A percentile compares a stretch with the other conserved stretches of the same genome.
Conservation (phyloP, 2,329 filamentous ascomycete genomes). For the Fusarium sp. region DNA sequence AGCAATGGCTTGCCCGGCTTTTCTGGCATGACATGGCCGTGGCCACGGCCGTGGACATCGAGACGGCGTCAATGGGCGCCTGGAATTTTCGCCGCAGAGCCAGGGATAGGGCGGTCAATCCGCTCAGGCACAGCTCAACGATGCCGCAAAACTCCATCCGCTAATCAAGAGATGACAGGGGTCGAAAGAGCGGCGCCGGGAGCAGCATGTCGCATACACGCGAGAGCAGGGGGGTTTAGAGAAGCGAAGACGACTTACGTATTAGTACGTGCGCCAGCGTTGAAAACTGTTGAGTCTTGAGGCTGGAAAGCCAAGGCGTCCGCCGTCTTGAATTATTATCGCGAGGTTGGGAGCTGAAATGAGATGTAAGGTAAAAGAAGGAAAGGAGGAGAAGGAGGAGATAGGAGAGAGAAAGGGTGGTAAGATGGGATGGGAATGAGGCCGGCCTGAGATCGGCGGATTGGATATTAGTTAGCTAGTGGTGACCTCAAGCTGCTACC, state of each 20-base stretch:
- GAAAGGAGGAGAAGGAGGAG: conserved; percentile 9
- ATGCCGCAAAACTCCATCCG: conserved; percentile 36
- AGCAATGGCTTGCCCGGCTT: conserved; percentile 31
- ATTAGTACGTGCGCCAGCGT: conserved; percentile 36
- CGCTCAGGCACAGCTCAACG: conserved; percentile 39
- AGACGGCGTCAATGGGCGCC: conserved; percentile 15
- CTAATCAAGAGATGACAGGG: conserved; percentile 42
- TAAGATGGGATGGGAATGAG: conserved; percentile 40
- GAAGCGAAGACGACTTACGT: conserved; percentile 38
- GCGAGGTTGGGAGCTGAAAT: conserved; percentile 29
- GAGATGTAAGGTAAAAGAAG: neutral
- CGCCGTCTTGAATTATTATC: conserved; percentile 9
- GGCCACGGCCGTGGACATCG: conserved; percentile 1
- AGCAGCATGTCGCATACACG: conserved; percentile 35
- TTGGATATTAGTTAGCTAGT: conserved; percentile 29
- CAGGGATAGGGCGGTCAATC: conserved; percentile 42
- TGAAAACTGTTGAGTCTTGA: conserved; percentile 26
- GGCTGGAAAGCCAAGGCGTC: neutral
- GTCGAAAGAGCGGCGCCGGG: conserved; percentile 31
- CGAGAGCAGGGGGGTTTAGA: conserved; percentile 34
- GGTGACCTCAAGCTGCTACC: conserved; percentile 29
- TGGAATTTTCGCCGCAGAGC: conserved; percentile 15
- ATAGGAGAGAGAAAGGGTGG: conserved; percentile 18
- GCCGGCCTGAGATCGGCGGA: conserved; percentile 37
- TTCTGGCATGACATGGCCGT: conserved; percentile 27